phyloP scores from a whole-genome alignment of 1,284 basidiomycete genomes.

The Malassezia dermatis region DNA sequence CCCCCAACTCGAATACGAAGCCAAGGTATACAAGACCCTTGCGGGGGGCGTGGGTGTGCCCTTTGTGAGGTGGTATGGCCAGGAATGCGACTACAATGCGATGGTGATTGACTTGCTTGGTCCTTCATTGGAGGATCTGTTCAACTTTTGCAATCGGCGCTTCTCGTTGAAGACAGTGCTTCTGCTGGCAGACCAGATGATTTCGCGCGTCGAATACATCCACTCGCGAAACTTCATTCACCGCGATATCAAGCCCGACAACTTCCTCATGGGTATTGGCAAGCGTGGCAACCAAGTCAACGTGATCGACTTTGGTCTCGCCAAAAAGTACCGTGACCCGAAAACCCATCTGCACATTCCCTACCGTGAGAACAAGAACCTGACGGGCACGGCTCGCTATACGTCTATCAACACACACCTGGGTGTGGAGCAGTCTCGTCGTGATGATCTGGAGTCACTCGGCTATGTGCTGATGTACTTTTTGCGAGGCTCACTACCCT shows the following conservation, averaged over 20 bases:
- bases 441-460: slow-evolving; percentile 46
- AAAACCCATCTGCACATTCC: slow-evolving; percentile 99
- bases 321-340: slow-evolving; percentile 98
- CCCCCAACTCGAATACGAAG: slow-evolving; percentile 97
- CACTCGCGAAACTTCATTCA: slow-evolving; percentile 99
- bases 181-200: slow-evolving; percentile 90
- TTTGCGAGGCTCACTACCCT: slow-evolving; percentile 46
- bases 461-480: slow-evolving; percentile 49
- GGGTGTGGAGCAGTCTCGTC: slow-evolving; percentile 58
- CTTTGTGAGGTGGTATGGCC: slow-evolving; percentile 95
- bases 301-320: slow-evolving; percentile 96
- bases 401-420: slow-evolving; percentile 98
- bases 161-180: slow-evolving; percentile 95
- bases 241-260: slow-evolving; percentile 97
- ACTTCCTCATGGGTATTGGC: slow-evolving; percentile 99
- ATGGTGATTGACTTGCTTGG: slow-evolving; percentile 98
- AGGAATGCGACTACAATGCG: slow-evolving; percentile 98
- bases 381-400: slow-evolving; percentile 96
- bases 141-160: slow-evolving; percentile 99
- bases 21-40: slow-evolving; percentile 60
- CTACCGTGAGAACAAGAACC: slow-evolving; percentile 99
- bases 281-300: slow-evolving; percentile 99
- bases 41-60: slow-evolving; percentile 97
- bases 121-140: slow-evolving; percentile 92
- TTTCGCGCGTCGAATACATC: slow-evolving; percentile 97